These are phyloP conservation scores for Stemphylium beticola DNA, from an alignment of 2,329 filamentous ascomycete genomes.

Conservation along the genomic window DNA sequence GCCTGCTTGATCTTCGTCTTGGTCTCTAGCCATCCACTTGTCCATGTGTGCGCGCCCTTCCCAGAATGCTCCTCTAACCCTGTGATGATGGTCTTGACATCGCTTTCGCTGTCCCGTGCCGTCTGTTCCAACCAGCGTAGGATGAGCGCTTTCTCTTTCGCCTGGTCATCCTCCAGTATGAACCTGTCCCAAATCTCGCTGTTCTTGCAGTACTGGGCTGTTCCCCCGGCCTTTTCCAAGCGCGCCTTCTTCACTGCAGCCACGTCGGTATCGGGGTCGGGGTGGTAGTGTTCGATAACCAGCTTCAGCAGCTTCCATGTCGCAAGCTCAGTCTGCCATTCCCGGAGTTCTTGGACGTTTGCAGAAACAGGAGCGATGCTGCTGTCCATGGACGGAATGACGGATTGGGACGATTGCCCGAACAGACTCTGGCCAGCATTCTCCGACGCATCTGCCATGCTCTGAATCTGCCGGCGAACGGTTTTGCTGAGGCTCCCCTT, in stretches of 20 bases:
- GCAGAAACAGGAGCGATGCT: constrained; percentile 33
- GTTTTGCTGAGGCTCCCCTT: constrained; percentile 40
- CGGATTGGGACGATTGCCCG: constrained; percentile 26
- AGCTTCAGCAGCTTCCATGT: constrained; percentile 87
- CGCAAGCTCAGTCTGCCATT: constrained; percentile 82
- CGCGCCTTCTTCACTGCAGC: constrained; percentile 41
- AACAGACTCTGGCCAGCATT: constrained; percentile 18
- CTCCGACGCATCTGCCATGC: constrained; percentile 31
- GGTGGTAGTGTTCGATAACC: constrained; percentile 72
- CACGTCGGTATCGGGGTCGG: constrained; percentile 43
- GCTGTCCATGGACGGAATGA: constrained; percentile 23
- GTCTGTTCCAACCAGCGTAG: constrained; percentile 86
- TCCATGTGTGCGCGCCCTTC: constrained; percentile 68
- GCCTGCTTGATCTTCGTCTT: constrained; percentile 87
- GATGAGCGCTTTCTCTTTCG: constrained; percentile 78
- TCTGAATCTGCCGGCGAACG: constrained; percentile 41
- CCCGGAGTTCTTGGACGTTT: constrained; percentile 60
- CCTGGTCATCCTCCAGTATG: constrained; percentile 72
- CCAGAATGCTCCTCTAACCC: constrained; percentile 75
- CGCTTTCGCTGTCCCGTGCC: constrained; percentile 69
- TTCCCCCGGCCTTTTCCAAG: constrained; percentile 40
- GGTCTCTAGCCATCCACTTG: constrained; percentile 91
- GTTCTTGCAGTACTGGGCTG: constrained; percentile 63
- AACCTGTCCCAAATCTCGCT: constrained; percentile 75
- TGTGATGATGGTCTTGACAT: constrained; percentile 76